A percentile compares a stretch with the other conserved stretches of the same genome.
Evolutionary conservation across 805 yeast species (phyloP).

Genomic region (Schwanniomyces occidentalis): DNA sequence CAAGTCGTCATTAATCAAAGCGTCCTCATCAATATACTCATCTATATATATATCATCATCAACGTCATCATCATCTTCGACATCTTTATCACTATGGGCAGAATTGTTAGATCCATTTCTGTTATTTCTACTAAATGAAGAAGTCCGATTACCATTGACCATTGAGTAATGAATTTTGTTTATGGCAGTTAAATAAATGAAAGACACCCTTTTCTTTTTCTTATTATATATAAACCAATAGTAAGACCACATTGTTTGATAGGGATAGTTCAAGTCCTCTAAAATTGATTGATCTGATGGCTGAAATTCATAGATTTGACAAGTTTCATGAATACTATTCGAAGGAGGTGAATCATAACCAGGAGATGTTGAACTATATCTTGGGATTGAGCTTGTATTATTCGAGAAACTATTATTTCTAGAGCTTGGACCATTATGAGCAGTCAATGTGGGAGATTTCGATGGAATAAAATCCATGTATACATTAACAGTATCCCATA

Average conservation of each 20-base stretch:
- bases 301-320: conserved; percentile 64
- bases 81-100: conserved; percentile 19
- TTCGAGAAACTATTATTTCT: conserved; percentile 28
- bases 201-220: conserved; percentile 88
- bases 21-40: conserved; percentile 26
- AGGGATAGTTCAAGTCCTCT: conserved; percentile 55
- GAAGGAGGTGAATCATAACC: conserved; percentile 16
- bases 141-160: conserved; percentile 23
- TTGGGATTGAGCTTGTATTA: conserved; percentile 2
- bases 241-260: conserved; percentile 63
- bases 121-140: conserved; percentile 9
- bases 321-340: conserved; percentile 34
- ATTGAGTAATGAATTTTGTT: conserved; percentile 39
- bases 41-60: conserved; percentile 23
- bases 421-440: conserved; percentile 18
- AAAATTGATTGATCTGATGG: conserved; percentile 60
- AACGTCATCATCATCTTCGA: conserved; percentile 25
- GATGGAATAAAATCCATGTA: conserved; percentile 67
- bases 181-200: conserved; percentile 63
- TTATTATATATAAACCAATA: conserved; percentile 94
- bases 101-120: conserved; percentile 8
- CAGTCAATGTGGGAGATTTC: conserved; percentile 24
- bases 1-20: conserved; percentile 21
- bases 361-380: conserved; percentile 8
- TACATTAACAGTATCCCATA: conserved; percentile 85